Evolutionary conservation across 1,284 basidiomycete species (phyloP).

Genomic region (Phylloboletellus chloephorus): DNA sequence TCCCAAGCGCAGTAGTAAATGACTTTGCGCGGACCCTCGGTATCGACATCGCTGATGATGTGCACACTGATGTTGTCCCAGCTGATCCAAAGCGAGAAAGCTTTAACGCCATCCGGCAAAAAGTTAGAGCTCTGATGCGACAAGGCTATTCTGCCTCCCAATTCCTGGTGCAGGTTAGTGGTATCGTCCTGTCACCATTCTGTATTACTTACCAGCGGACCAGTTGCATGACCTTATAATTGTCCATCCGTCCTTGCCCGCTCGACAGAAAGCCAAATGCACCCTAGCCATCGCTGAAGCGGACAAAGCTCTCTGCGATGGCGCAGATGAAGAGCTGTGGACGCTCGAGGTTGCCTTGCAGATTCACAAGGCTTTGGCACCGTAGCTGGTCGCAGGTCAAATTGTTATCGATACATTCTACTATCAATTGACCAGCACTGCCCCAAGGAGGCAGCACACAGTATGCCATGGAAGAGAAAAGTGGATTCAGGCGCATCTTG

Average conservation of each 20-base stretch:
- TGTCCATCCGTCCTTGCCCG: constrained; percentile 73
- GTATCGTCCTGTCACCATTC: not conserved
- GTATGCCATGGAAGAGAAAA: constrained; percentile 4
- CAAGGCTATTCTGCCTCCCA: constrained; percentile 94
- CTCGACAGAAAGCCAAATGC: constrained; percentile 78
- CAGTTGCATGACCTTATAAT: constrained; percentile 92
- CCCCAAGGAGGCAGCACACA: not conserved
- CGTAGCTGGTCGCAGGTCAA: constrained; percentile 6
- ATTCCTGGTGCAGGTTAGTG: constrained; percentile 75
- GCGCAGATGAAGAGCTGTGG: constrained; percentile 98
- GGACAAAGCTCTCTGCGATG: constrained; percentile 94
- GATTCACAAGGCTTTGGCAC: constrained; percentile 59
- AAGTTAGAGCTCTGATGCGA: constrained; percentile 73
- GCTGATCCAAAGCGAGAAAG: constrained; percentile 33
- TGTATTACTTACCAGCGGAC: constrained; percentile 8
- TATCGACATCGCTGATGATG: constrained; percentile 54
- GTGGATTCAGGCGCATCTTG: constrained; percentile 15
- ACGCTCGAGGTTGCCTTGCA: constrained; percentile 81
- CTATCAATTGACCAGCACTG: not conserved
- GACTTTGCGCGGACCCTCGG: constrained; percentile 73
- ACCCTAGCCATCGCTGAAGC: constrained; percentile 89
- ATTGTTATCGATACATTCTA: not conserved
- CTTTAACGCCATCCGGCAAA: constrained; percentile 69
- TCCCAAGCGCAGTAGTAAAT: constrained; percentile 72
- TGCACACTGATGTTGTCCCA: constrained; percentile 44